phyloP scores from a whole-genome alignment of 2,329 filamentous ascomycete species.

The Harringtonia lauricola region DNA sequence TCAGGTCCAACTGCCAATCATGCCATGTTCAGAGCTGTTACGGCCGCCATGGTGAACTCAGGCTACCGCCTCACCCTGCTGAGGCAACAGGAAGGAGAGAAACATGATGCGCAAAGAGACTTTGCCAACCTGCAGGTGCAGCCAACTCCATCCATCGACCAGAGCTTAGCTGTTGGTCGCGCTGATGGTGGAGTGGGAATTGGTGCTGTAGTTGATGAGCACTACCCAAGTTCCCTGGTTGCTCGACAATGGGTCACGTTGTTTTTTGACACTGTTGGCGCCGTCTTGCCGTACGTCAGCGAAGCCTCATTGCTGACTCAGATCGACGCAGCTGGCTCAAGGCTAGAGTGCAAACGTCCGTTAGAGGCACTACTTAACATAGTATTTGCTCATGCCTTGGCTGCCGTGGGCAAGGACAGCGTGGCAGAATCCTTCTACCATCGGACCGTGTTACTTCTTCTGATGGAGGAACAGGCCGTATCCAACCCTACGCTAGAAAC shows the following conservation, averaged over 20 bases:
- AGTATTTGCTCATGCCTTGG: slow-evolving; percentile 18
- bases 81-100: slow-evolving; percentile 4
- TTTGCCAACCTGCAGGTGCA: too few relatives aligned
- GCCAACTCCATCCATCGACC: too few relatives aligned
- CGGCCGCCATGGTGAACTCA: slow-evolving; percentile 15
- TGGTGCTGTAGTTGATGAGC: neutral
- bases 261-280: slow-evolving; percentile 20
- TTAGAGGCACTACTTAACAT: slow-evolving; percentile 15
- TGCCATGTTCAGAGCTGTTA: slow-evolving; percentile 17
- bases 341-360: neutral
- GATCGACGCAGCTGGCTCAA: slow-evolving; percentile 6
- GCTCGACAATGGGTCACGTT: slow-evolving; percentile 13
- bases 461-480: slow-evolving; percentile 17
- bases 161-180: too few relatives aligned
- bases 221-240: slow-evolving; percentile 10
- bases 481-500: slow-evolving; percentile 7
- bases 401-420: slow-evolving; percentile 9
- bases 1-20: slow-evolving; percentile 20
- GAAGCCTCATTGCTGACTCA: slow-evolving; percentile 13
- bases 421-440: slow-evolving; percentile 18
- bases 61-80: slow-evolving; percentile 9
- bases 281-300: slow-evolving; percentile 15
- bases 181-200: neutral
- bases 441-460: slow-evolving; percentile 14
- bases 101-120: too few relatives aligned